Evolutionary conservation across 2,329 filamentous ascomycete genomes (phyloP).

Genomic region (Thermomyces lanuginosus): DNA sequence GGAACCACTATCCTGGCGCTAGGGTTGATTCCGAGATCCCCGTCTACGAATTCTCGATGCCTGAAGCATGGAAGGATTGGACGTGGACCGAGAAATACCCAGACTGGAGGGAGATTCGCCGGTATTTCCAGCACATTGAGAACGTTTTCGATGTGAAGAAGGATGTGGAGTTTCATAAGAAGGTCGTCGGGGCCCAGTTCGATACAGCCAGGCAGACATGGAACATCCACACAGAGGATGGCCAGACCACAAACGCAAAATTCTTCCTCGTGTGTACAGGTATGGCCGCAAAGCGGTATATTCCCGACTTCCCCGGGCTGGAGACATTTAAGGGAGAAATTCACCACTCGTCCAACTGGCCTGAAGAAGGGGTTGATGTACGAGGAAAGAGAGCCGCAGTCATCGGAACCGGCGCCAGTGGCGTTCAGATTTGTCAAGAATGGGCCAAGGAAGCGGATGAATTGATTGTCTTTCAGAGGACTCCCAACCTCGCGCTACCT

Average conservation of each 20-base stretch:
- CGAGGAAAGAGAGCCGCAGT: conserved; percentile 34
- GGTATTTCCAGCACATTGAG: conserved; percentile 34
- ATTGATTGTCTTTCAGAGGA: conserved; percentile 48
- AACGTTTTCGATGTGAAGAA: conserved; percentile 28
- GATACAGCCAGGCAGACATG: conserved; percentile 23
- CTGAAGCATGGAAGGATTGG: conserved; percentile 32
- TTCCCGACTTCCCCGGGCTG: conserved; percentile 24
- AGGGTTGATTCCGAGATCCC: conserved; percentile 37
- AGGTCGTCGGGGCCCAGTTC: conserved; percentile 27
- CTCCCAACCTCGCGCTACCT: conserved; percentile 48
- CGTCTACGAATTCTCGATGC: conserved; percentile 38
- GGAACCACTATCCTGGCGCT: conserved; percentile 38
- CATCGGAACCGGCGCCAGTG: conserved; percentile 41
- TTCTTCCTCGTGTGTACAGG: conserved; percentile 34
- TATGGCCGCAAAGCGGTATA: conserved; percentile 27
- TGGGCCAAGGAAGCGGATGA: conserved; percentile 37
- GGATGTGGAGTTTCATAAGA: conserved; percentile 30
- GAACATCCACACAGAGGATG: conserved; percentile 29
- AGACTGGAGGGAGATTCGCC: conserved; percentile 21
- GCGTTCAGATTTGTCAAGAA: conserved; percentile 43
- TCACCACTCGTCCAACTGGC: conserved; percentile 42
- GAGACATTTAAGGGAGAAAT: conserved; percentile 34
- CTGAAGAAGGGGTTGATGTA: conserved; percentile 31
- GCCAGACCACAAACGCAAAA: conserved; percentile 21
- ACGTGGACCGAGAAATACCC: conserved; percentile 24